phyloP scores from a whole-genome alignment of 768 basidiomycete species.

The Tylopilus sp. region DNA sequence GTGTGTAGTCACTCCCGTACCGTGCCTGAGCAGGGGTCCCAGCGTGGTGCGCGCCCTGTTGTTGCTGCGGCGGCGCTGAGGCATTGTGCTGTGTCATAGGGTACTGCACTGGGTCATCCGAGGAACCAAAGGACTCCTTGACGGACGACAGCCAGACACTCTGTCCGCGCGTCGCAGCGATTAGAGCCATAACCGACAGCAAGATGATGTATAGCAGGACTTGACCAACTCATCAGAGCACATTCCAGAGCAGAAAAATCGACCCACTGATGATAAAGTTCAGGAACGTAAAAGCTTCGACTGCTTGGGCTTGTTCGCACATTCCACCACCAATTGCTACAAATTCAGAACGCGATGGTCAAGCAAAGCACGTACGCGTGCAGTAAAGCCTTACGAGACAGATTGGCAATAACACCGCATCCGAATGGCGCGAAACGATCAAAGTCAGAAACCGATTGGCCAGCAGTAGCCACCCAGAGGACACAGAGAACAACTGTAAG shows the following conservation, averaged over 20 bases:
- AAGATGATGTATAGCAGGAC: constrained; percentile 31
- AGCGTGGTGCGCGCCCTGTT: background rate
- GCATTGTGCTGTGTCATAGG: constrained; percentile 17
- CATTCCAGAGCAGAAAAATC: background rate
- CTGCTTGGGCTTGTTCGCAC: constrained; percentile 31
- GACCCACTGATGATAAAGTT: constrained; percentile 34
- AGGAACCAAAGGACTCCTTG: constrained; percentile 24
- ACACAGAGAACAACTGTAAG: constrained; percentile 33
- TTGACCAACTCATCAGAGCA: constrained; percentile 12
- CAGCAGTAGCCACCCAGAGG: constrained; percentile 39
- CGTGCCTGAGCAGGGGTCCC: background rate
- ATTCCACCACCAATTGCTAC: constrained; percentile 11
- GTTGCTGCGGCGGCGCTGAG: constrained; percentile 2
- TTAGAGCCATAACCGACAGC: constrained; percentile 24
- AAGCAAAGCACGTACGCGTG: background rate
- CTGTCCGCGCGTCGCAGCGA: constrained; percentile 29
- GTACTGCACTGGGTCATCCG: constrained; percentile 4
- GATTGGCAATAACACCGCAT: constrained; percentile 2
- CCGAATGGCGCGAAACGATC: constrained; percentile 7
- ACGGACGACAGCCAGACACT: constrained; percentile 34
- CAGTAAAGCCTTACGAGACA: constrained; percentile 1
- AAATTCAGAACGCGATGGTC: background rate
- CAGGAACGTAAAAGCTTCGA: constrained; percentile 37
- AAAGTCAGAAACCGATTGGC: constrained; percentile 17
- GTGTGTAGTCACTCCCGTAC: too few species aligned